These are phyloP conservation scores for Spizellomyces sp. DNA, from an alignment of 192 early-diverging fungal species.

Conservation along the genomic window DNA sequence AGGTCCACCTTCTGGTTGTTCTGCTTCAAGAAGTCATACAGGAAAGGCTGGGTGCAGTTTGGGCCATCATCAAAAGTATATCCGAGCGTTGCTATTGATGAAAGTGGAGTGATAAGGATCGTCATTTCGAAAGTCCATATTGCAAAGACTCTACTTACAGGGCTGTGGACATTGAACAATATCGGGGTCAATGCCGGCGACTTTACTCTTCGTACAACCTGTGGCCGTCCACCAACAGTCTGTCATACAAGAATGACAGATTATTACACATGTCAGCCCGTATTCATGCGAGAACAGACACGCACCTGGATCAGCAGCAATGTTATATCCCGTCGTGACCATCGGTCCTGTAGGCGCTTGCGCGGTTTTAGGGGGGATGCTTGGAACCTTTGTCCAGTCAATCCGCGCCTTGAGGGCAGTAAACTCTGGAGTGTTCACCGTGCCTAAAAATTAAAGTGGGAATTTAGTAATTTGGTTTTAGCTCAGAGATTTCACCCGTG, in stretches of 20 bases:
- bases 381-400: neutral
- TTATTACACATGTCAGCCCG: neutral
- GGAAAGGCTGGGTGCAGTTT: conserved; percentile 1
- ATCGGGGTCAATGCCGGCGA: neutral
- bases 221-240: conserved; percentile 2
- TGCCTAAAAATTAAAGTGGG: neutral
- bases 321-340: neutral
- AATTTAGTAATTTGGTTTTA: too few species aligned
- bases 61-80: neutral
- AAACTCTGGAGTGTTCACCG: neutral
- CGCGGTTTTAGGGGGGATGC: neutral
- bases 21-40: neutral
- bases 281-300: neutral
- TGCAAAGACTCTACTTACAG: neutral
- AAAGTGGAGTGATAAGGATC: neutral
- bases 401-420: neutral
- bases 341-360: neutral
- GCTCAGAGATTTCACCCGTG: neutral
- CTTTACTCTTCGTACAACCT: neutral
- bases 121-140: neutral
- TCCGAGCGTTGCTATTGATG: neutral
- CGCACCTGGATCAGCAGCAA: neutral
- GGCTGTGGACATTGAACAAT: neutral
- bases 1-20: conserved; percentile 1
- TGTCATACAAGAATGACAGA: neutral